phyloP scores from a whole-genome alignment of 1,284 basidiomycete genomes.

The Takashimella koratensis region DNA sequence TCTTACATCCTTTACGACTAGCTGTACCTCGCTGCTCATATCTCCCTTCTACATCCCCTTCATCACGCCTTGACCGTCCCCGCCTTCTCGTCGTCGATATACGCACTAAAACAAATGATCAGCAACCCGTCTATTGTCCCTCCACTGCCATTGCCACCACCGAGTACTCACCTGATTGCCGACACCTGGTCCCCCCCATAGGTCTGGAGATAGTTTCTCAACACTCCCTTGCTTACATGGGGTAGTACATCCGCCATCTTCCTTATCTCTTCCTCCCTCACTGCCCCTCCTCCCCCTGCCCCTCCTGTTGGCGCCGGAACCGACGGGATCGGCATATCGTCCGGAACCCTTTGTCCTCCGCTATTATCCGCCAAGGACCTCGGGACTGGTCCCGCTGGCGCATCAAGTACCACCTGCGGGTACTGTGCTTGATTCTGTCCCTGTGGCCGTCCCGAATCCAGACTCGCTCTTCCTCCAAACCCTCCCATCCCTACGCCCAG shows the following conservation, averaged over 20 bases:
- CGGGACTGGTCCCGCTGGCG: too few relatives aligned
- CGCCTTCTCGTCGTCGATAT: slow-evolving; percentile 78
- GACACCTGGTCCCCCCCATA: slow-evolving; percentile 70
- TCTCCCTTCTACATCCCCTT: too few relatives aligned
- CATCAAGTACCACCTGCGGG: too few relatives aligned
- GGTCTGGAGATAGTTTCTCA: slow-evolving; percentile 67
- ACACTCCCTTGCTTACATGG: slow-evolving; percentile 63
- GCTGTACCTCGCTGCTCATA: too few relatives aligned
- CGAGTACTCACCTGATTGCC: slow-evolving; percentile 58
- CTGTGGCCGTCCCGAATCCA: slow-evolving; percentile 1
- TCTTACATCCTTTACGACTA: too few relatives aligned
- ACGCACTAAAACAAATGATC: slow-evolving; percentile 54
- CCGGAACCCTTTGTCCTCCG: too few relatives aligned
- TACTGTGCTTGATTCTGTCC: too few relatives aligned
- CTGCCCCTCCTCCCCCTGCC: background rate
- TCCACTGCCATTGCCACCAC: background rate
- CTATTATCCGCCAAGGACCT: too few relatives aligned
- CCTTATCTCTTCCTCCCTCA: slow-evolving; percentile 51
- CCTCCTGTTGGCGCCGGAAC: background rate
- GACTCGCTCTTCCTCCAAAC: background rate
- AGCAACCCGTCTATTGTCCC: background rate
- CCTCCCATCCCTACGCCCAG: background rate
- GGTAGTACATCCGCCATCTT: slow-evolving; percentile 70
- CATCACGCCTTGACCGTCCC: slow-evolving; percentile 52
- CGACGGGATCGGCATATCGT: too few relatives aligned